Evolutionary conservation across 176 grass and related monocot genomes (phyloP), one percentile per base, ranked within the genome.

Genomic region (Eragrostis curvula): DNA sequence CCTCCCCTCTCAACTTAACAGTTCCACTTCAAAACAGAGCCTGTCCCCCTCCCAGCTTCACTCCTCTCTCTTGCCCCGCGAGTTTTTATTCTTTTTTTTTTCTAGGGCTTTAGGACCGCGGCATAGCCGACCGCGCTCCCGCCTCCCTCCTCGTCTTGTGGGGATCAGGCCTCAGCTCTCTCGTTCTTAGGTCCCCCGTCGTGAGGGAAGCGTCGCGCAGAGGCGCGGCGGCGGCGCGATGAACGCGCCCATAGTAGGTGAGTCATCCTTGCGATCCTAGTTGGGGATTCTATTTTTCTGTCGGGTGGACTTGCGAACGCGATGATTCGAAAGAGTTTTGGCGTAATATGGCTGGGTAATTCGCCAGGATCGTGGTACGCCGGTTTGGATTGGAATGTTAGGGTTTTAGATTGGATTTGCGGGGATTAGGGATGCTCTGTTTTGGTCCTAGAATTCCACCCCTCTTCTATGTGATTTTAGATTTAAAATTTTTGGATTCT

Each of bases 171-270:
- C 49, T 48, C 46, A 44, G 55, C 45, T 62, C 6, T 18, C 66
- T 62, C 64, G 66, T 83, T 40, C 52, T 45, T 60, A 20, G 51
- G 17, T 7, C 20, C 17, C 28, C 29, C 8, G 32, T 36, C 0
- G 44, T 51, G 60, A 23, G 57, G 80, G 28, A 39, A 67, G 39
- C 68, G 36, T 25, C 55, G 66, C 66, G 10, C 72, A 64, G 27
- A 72, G 66, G 84, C 42, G 87, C 50, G 42, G 86, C 23, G 62
- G 52, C 69, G 78, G 73, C 68, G 86, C 81, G 43, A 98, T 98
- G 96, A 98, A 95, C 85, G 84, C 85, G 61, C 86, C 96, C 39
- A 91, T 98, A 73, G 83, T 98, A 12, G 96, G 96, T 98, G 60
- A 64, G 96, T 84, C 73, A 79, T 55, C 71, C 44, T 65, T 58